Conservation (phyloP, 257 asterid genomes). For the Buddleja alternifolia region DNA sequence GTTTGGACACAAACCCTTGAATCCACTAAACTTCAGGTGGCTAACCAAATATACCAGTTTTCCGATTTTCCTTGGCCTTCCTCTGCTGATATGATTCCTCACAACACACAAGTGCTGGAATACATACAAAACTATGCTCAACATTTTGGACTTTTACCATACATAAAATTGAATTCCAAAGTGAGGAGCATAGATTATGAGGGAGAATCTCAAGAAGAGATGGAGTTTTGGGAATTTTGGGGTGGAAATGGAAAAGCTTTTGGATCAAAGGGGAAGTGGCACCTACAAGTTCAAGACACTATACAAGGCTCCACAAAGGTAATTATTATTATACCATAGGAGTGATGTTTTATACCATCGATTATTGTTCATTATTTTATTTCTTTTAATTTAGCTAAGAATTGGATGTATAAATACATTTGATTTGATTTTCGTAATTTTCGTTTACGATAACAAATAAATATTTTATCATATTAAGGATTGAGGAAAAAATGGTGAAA, state of each 20-base stretch:
- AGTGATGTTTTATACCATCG: no score
- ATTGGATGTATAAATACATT: no score
- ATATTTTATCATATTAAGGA: no score
- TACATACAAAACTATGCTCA: slow-evolving; percentile 46
- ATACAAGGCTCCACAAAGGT: slow-evolving; percentile 34
- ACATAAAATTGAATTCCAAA: slow-evolving; percentile 38
- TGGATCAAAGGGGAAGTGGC: slow-evolving; percentile 51
- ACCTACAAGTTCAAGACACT: slow-evolving; percentile 29
- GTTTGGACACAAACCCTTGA: slow-evolving; percentile 54
- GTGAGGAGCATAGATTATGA: slow-evolving; percentile 39
- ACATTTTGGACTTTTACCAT: slow-evolving; percentile 31
- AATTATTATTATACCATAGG: neutral
- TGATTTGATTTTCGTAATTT: no score
- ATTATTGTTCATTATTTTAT: no score
- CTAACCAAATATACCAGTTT: slow-evolving; percentile 34
- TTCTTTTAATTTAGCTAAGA: no score
- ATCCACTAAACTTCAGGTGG: slow-evolving; percentile 45
- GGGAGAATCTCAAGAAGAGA: slow-evolving; percentile 41
- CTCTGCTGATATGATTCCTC: slow-evolving; percentile 34
- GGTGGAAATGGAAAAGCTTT: slow-evolving; percentile 41
- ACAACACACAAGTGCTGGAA: slow-evolving; percentile 25
- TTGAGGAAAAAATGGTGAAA: no score
- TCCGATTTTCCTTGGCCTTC: slow-evolving; percentile 64
- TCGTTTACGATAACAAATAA: no score
- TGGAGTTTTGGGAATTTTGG: slow-evolving; percentile 34